Evolutionary conservation across 2,329 filamentous ascomycete genomes (phyloP), one percentile per base, ranked within the genome.

Genomic region (Amphichorda felina): DNA sequence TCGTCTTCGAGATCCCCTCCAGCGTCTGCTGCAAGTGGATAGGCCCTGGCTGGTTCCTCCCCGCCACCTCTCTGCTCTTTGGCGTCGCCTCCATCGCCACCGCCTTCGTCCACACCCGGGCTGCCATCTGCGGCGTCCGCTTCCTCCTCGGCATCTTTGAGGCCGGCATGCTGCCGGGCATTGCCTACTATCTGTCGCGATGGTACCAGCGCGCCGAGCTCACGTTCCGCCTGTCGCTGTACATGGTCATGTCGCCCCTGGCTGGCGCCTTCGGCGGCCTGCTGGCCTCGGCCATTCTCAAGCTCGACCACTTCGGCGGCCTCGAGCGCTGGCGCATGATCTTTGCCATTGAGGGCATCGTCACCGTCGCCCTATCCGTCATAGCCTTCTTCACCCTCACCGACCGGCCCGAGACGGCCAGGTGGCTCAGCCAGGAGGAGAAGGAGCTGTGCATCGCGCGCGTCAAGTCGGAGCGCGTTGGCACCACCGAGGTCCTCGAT

Each of bases 141-240:
- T 83, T 85, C 44, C 43, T 83, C 0, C 65, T 83, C 0, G 75
- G 75, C 9, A 54, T 80, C 9, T 83, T 84, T 39, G 82, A 87
- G 54, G 76, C 81, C 1, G 81, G 80, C 8, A 75, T 86, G 70
- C 54, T 85, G 36, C 81, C 81, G 0, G 80, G 81, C 0, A 82
- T 83, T 28, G 78, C 79, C 0, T 86, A 84, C 54, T 85, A 84
- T 45, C 57, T 84, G 15, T 78, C 72, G 1, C 63, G 79, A 35
- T 85, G 79, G 79, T 85, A 84, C 44, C 64, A 77, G n/a, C 64
- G 75, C 22, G 69, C 68, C 34, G 80, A 86, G 53, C 59, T 85
- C 5, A 68, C 74, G 0, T 82, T 82, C 51, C 68, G 79, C 0
- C 59, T 84, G 1, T 71, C 75, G 1, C 57, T 83, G 2, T 84